Base-by-base conservation (phyloP, 306 rosid species). In the Inga leiocalycina region DNA sequence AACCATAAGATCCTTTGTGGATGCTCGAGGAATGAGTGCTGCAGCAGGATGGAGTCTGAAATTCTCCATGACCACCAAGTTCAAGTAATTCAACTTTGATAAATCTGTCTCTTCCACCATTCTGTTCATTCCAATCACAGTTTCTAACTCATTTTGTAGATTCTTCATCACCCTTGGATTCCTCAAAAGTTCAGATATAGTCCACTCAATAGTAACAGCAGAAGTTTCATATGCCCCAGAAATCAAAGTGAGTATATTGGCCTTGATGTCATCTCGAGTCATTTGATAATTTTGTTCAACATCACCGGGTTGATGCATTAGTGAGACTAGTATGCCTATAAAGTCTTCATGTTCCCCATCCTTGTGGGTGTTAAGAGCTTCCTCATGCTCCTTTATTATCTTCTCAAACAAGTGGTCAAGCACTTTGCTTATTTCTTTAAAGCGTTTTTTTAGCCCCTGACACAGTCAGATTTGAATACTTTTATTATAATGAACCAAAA, bases 201-300 rank as follows among this genome's bases (percentile, higher is more conserved):
- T 72, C 93, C 93, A 90, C 10, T 77, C 78, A 0, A 86, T 16
- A 0, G 20, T 9, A 0, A 27, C 54, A 0, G 84, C 49, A 69
- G 80, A 4, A 12, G 41, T 69, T 49, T 20, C 11, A 14, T 62
- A 62, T 24, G 68, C 68, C 68, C 68, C 68, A 10, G 68, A 3
- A 59, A 92, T 82, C 90, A 90, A 65, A 74, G 89, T 89, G 1
- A 82, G 0, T 12, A 73, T 6, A 39, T 84, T 79, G 49, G 92
- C 91, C 68, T 91, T 91, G 30, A 83, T 82, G 80, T 80, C 76
- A 1, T 83, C 66, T 71, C 77, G 79, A 56, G 78, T 75, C 24
- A 82, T 76, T 70, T 32, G 67, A 15, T 82, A 74, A 27, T 2
- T 76, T 32, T 85, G 81, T 48, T 85, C 88, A 27, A 80, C 76